phyloP scores from a whole-genome alignment of 108 stramenopile species.

The Discostella stelligeroides region DNA sequence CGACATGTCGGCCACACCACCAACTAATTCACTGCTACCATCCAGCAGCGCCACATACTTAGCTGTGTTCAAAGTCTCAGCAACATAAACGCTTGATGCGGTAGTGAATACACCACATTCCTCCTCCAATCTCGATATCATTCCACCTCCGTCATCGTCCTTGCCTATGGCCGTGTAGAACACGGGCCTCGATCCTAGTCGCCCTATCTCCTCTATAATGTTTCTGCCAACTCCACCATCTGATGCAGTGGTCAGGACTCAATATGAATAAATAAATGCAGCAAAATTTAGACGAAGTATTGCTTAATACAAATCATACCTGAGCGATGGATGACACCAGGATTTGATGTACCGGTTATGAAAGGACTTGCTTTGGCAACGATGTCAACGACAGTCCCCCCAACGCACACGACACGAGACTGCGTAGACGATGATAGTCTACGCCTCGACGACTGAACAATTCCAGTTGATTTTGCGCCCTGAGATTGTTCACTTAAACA shows the following conservation, averaged over 20 bases:
- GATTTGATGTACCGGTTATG: conserved; percentile 61
- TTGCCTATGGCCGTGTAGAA: conserved; percentile 81
- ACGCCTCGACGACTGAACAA: conserved; percentile 15
- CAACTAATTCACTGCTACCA: conserved; percentile 64
- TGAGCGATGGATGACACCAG: conserved; percentile 42
- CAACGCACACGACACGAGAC: conserved; percentile 76
- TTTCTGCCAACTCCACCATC: conserved; percentile 80
- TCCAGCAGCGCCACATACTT: conserved; percentile 81
- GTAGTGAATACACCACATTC: conserved; percentile 48
- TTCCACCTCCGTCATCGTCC: conserved; percentile 61
- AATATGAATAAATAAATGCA: too few species aligned
- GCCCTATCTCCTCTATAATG: conserved; percentile 65
- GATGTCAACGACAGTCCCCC: conserved; percentile 82
- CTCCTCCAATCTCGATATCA: conserved; percentile 52
- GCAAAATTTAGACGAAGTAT: neutral
- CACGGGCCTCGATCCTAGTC: conserved; percentile 53
- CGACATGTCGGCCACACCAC: conserved; percentile 87
- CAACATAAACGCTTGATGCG: conserved; percentile 23
- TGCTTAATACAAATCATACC: neutral
- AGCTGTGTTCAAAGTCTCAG: conserved; percentile 55
- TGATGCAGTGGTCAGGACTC: too few species aligned
- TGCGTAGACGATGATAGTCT: conserved; percentile 2
- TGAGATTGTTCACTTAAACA: conserved; percentile 21
- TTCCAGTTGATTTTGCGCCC: neutral
- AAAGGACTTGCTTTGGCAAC: conserved; percentile 59